phyloP scores from a whole-genome alignment of 805 yeast species.

The Lachancea lanzarotensis region DNA sequence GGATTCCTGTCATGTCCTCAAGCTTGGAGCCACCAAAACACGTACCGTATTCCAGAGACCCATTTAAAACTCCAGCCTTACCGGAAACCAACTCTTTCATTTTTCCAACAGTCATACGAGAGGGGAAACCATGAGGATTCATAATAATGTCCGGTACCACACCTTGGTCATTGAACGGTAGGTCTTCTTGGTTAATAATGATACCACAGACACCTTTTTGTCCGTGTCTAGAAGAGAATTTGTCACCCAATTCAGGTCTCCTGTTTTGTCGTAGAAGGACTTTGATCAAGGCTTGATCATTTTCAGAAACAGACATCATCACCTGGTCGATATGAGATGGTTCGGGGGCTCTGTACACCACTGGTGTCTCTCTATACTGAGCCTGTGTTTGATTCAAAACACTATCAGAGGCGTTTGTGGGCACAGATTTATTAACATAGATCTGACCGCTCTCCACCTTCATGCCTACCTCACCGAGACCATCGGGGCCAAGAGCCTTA shows the following conservation, averaged over 20 bases:
- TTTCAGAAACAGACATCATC: slow-evolving; percentile 92
- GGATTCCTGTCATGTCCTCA: slow-evolving; percentile 87
- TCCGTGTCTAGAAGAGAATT: slow-evolving; percentile 95
- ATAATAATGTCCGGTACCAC: slow-evolving; percentile 97
- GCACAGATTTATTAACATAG: slow-evolving; percentile 88
- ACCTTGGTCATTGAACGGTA: slow-evolving; percentile 96
- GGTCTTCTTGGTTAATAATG: slow-evolving; percentile 94
- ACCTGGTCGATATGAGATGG: slow-evolving; percentile 95
- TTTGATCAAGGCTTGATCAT: slow-evolving; percentile 89
- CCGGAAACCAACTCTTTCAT: slow-evolving; percentile 96
- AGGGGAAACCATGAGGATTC: slow-evolving; percentile 99
- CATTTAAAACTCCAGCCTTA: slow-evolving; percentile 94
- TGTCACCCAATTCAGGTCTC: slow-evolving; percentile 96
- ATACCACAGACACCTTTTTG: slow-evolving; percentile 98
- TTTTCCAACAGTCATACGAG: slow-evolving; percentile 99
- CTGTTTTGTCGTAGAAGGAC: slow-evolving; percentile 91
- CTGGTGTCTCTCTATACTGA: slow-evolving; percentile 85
- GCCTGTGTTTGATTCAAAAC: slow-evolving; percentile 32
- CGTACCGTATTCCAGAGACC: slow-evolving; percentile 89
- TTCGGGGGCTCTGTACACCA: slow-evolving; percentile 89
- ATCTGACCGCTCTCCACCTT: slow-evolving; percentile 88
- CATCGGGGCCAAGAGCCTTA: slow-evolving; percentile 84
- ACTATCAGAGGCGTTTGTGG: slow-evolving; percentile 70
- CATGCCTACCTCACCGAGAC: slow-evolving; percentile 93
- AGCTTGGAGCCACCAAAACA: slow-evolving; percentile 98